Evolutionary conservation across 2,329 filamentous ascomycete species (phyloP).

Genomic region (Fusarium sp.): DNA sequence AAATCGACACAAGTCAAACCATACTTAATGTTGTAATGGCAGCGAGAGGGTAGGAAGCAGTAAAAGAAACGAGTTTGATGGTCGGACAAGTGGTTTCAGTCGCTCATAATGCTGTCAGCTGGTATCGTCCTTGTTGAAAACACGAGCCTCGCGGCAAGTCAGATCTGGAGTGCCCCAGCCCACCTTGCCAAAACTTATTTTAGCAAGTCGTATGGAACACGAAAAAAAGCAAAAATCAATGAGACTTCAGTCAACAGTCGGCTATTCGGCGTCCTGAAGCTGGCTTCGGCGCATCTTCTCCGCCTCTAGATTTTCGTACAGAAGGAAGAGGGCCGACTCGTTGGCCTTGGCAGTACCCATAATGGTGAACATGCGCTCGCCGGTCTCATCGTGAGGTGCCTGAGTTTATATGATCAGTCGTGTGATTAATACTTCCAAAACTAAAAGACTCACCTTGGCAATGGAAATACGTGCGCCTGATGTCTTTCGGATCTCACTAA

Average conservation of each 20-base stretch:
- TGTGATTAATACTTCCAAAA: background rate
- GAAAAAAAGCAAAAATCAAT: conserved; percentile 47
- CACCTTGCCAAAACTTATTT: conserved; percentile 64
- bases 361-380: conserved; percentile 99
- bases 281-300: conserved; percentile 99
- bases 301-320: conserved; percentile 98
- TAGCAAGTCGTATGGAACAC: conserved; percentile 47
- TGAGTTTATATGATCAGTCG: conserved; percentile 47
- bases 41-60: conserved; percentile 43
- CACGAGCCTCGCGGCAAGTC: conserved; percentile 72
- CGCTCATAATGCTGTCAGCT: conserved; percentile 59
- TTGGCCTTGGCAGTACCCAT: conserved; percentile 95
- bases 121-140: conserved; percentile 60
- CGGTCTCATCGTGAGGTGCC: conserved; percentile 95
- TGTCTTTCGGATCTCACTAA: conserved; percentile 97
- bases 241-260: conserved; percentile 4
- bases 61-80: conserved; percentile 43
- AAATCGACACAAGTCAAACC: conserved; percentile 20
- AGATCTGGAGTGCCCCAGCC: conserved; percentile 66
- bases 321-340: conserved; percentile 92
- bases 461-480: conserved; percentile 98
- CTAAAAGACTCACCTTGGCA: conserved; percentile 73
- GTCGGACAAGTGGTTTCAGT: conserved; percentile 40
- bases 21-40: conserved; percentile 32
- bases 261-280: conserved; percentile 67